Conservation (phyloP, 352 stramenopile species). For the Peronospora destructor region DNA sequence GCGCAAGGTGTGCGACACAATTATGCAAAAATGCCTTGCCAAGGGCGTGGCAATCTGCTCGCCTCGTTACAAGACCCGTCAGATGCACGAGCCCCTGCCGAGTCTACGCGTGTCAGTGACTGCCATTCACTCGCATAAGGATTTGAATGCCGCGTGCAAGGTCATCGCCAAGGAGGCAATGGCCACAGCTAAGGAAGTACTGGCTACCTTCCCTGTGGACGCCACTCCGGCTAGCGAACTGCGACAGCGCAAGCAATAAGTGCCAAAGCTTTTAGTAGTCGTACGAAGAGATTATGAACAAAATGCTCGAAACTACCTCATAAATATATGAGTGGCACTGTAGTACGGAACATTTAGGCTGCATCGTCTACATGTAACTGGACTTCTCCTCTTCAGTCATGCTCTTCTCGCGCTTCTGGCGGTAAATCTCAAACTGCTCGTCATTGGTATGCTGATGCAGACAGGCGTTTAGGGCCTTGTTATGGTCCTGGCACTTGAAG, state of each 20-base stretch:
- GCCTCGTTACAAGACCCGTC: conserved; percentile 62
- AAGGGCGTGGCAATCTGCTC: conserved; percentile 70
- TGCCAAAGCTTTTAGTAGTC: conserved; percentile 1
- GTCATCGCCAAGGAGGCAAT: conserved; percentile 52
- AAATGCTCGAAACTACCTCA: conserved; percentile 13
- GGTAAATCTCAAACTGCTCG: conserved; percentile 64
- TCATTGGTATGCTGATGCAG: conserved; percentile 75
- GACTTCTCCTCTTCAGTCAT: conserved; percentile 27
- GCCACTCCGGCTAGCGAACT: conserved; percentile 20
- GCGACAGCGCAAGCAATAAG: conserved; percentile 38
- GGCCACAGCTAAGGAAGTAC: conserved; percentile 38
- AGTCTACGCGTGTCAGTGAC: conserved; percentile 75
- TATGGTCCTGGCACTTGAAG: conserved; percentile 65
- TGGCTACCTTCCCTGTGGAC: conserved; percentile 29
- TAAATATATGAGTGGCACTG: not conserved
- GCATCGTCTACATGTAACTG: conserved; percentile 1
- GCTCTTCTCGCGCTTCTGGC: conserved; percentile 52
- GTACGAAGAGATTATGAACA: not conserved
- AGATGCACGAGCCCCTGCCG: conserved; percentile 50
- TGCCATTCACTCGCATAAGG: conserved; percentile 52
- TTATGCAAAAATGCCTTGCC: conserved; percentile 53
- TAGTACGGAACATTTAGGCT: not conserved
- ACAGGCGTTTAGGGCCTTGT: conserved; percentile 74
- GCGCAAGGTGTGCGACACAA: conserved; percentile 51
- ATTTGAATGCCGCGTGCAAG: conserved; percentile 51